A percentile compares a stretch with the other conserved stretches of the same genome.
Conservation (phyloP, 768 basidiomycete genomes). For the Tubosaeta brunneosetosa region DNA sequence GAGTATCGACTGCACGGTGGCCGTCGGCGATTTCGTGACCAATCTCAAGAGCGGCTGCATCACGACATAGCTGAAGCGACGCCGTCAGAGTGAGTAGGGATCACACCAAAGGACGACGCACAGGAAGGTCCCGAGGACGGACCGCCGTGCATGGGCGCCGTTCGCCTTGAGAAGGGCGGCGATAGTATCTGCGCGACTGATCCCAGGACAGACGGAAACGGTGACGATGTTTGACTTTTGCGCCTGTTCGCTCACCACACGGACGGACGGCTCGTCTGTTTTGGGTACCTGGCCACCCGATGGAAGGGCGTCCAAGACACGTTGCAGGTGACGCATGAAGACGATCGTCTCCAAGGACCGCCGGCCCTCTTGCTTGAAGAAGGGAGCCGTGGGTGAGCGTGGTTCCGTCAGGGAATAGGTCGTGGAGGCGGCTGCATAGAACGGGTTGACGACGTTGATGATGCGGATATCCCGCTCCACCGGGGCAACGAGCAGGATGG, state of each 20-base stretch:
- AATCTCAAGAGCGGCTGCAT: conserved; percentile 64
- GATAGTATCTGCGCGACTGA: conserved; percentile 61
- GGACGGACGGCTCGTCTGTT: conserved; percentile 29
- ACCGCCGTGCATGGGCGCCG: conserved; percentile 31
- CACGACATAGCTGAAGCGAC: conserved; percentile 52
- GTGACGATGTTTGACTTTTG: conserved; percentile 74
- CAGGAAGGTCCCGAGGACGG: conserved; percentile 45
- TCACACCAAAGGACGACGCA: conserved; percentile 29
- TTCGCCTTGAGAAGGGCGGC: conserved; percentile 37
- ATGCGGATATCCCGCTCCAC: conserved; percentile 90
- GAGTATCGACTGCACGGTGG: conserved; percentile 70
- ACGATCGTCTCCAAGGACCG: conserved; percentile 60
- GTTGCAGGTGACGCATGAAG: conserved; percentile 76
- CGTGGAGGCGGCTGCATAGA: conserved; percentile 76
- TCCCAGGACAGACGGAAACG: conserved; percentile 69
- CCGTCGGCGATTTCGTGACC: conserved; percentile 60
- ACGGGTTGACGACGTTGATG: conserved; percentile 80
- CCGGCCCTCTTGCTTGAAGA: conserved; percentile 58
- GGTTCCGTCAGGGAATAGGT: conserved; percentile 30
- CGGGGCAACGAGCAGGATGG: conserved; percentile 75
- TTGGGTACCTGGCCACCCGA: conserved; percentile 49
- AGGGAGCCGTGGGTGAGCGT: conserved; percentile 24
- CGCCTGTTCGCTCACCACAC: conserved; percentile 37
- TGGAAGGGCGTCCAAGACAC: conserved; percentile 78
- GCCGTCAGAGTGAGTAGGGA: conserved; percentile 1